Evolutionary conservation across 176 grass and related monocot species (phyloP), one percentile per base, ranked within the genome.

Genomic region (Oryza rufipogon): DNA sequence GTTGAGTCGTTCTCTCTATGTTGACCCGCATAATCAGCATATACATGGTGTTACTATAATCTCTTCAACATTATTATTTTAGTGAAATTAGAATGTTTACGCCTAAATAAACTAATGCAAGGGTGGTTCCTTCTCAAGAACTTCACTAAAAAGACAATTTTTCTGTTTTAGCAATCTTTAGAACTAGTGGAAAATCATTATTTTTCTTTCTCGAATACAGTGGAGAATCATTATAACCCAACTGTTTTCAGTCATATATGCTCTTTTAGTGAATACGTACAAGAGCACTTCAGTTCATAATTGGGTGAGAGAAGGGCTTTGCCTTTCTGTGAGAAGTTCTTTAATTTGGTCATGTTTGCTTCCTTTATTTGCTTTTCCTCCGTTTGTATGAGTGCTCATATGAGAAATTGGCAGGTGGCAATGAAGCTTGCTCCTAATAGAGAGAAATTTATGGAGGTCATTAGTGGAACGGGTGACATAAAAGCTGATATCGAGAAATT

Each of bases 381-480:
- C 10, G 20, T 58, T 86, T 80, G 75, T 63, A 58, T 48, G 58
- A 76, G 63, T 75, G 65, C 76, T 76, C 9, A 33, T 83, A 20
- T 61, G 45, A 42, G 36, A 30, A 77, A 70, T 64, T 51, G 61
- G 19, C 87, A 98, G 95, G 70, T 98, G 46, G 95, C 95, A 25
- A 95, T 98, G 95, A 98, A 95, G 75, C 87, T 98, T 75, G 92
- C 92, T 74, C 95, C 95, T 74, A 87, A 93, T 32, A 90, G 91
- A 90, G 90, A 95, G 9, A 98, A 98, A 80, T 98, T 98, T 92
- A 98, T 98, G 95, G 92, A 95, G 16, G 91, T 98, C 71, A 90
- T 98, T 42, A 78, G 85, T 26, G 89, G 92, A 63, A 88, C 90
- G 0, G 92, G 92, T 78, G 92, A 98, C 82, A 88, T 98, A 73